Evolutionary conservation across 345 rosid genomes (phyloP), one percentile per base, ranked within the genome.

Genomic region (Brassica cretica): DNA sequence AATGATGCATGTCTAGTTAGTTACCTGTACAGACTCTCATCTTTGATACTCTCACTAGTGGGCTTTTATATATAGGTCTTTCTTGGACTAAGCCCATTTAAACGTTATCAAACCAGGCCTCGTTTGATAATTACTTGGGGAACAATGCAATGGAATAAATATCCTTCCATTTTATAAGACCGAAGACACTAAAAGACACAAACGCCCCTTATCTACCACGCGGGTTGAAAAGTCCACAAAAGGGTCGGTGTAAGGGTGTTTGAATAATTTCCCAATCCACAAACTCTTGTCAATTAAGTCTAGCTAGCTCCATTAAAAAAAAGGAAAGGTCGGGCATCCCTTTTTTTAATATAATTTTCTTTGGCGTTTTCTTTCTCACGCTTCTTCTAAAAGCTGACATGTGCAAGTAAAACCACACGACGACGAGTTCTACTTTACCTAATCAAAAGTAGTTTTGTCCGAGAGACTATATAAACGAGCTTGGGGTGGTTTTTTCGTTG

Each of bases 281-380:
- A 6, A 39, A 69, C 64, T 55, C 82, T 74, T 80, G 79, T 64
- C 71, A 66, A 80, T 69, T 80, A 79, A 74, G 82, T 74, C 78
- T 79, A 77, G 29, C 78, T 79, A 77, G 29, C 29, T 19, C 10
- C 70, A 68, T 73, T 49, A 73, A 62, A 49, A 25, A 25, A 72
- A 53, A 16, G 59, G 59, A 56, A 49, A 49, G 55, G 55, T 14
- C 1, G 55, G 18, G 55, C 18, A 53, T 44, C 2, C 32, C 14
- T 27, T 44, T 14, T 15, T n/a, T 27, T 46, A 16, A 12, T 44
- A 15, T 0, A 19, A 19, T 19, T 19, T 19, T 19, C 1, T 4
- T 53, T 53, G 21, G 21, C 59, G 15, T 15, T 53, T 73, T 78
- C 41, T 55, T 5, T 68, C 80, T 14, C 65, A 73, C 64, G 11